A percentile compares a stretch with the other conserved stretches of the same genome.
Evolutionary conservation across 352 stramenopile genomes (phyloP).

Genomic region (Globisporangium acanthophoron): DNA sequence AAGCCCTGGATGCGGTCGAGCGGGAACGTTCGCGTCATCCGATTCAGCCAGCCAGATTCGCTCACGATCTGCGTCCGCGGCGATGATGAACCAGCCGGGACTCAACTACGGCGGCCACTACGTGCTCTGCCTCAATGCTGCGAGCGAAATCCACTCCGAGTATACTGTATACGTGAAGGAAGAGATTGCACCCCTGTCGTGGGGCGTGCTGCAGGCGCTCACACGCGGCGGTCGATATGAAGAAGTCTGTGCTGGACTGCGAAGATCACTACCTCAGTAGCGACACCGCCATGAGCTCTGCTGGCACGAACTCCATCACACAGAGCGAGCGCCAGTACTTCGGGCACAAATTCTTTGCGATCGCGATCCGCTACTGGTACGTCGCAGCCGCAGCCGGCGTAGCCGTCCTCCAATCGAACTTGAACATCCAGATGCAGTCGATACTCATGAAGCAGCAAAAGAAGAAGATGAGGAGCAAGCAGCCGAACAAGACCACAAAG

Average conservation of each 20-base stretch:
- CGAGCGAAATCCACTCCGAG: constrained; percentile 57
- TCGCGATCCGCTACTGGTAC: constrained; percentile 63
- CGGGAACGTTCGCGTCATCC: constrained; percentile 30
- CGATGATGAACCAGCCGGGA: constrained; percentile 35
- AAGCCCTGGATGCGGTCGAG: constrained; percentile 42
- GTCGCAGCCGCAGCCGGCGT: constrained; percentile 15
- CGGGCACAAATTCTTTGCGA: constrained; percentile 22
- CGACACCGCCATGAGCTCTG: not conserved
- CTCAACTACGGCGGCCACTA: constrained; percentile 71
- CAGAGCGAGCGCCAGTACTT: constrained; percentile 32
- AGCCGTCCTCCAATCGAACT: constrained; percentile 1
- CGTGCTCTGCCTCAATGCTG: constrained; percentile 58
- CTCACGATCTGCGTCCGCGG: constrained; percentile 19
- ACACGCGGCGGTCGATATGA: constrained; percentile 69
- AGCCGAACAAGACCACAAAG: not conserved
- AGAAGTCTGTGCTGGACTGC: constrained; percentile 71
- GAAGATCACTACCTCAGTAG: constrained; percentile 6
- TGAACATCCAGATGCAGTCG: constrained; percentile 24
- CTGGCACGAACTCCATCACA: constrained; percentile 9
- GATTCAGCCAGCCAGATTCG: constrained; percentile 32
- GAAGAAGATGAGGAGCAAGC: not conserved
- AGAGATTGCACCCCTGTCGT: constrained; percentile 13
- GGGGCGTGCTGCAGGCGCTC: constrained; percentile 56
- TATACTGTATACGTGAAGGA: constrained; percentile 62
- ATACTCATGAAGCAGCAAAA: constrained; percentile 26